Evolutionary conservation across 2,329 filamentous ascomycete species (phyloP).

Genomic region (Arthrobotrys megalospora): DNA sequence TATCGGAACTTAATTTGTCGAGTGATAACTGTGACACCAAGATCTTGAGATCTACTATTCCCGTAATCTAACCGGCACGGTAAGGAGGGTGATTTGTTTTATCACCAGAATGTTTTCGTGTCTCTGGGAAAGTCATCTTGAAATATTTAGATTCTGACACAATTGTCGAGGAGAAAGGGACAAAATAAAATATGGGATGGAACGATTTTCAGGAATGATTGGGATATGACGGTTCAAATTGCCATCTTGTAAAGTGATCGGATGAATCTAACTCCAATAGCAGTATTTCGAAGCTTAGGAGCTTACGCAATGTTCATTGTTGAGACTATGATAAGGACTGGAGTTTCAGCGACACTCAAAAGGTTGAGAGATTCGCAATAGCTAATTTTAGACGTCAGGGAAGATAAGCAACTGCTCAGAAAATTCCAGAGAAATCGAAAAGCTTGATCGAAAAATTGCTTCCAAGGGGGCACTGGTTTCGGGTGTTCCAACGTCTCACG

Average conservation of each 20-base stretch:
- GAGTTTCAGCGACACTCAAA: conserved; percentile 41
- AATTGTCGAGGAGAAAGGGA: neutral
- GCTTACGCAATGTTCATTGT: conserved; percentile 21
- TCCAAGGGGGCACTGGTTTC: conserved; percentile 29
- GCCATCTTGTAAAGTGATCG: neutral
- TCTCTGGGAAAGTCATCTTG: neutral
- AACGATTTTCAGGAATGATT: neutral
- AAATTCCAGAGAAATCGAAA: conserved; percentile 12
- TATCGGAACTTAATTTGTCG: conserved; percentile 7
- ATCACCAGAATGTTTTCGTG: conserved; percentile 1
- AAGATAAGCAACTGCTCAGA: conserved; percentile 27
- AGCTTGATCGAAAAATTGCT: conserved; percentile 16
- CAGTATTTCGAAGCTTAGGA: conserved; percentile 25
- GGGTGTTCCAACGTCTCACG: conserved; percentile 22
- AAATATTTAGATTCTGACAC: neutral
- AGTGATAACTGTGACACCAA: conserved; percentile 2
- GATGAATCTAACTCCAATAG: neutral
- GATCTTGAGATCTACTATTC: conserved; percentile 8
- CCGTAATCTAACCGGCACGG: neutral
- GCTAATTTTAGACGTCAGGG: conserved; percentile 55
- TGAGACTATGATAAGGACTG: conserved; percentile 17
- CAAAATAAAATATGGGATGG: neutral
- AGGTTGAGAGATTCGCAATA: conserved; percentile 54
- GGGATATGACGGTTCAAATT: neutral
- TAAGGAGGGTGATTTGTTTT: conserved; percentile 7